Evolutionary conservation across 768 basidiomycete genomes (phyloP).

Genomic region (Amanita muscaria): DNA sequence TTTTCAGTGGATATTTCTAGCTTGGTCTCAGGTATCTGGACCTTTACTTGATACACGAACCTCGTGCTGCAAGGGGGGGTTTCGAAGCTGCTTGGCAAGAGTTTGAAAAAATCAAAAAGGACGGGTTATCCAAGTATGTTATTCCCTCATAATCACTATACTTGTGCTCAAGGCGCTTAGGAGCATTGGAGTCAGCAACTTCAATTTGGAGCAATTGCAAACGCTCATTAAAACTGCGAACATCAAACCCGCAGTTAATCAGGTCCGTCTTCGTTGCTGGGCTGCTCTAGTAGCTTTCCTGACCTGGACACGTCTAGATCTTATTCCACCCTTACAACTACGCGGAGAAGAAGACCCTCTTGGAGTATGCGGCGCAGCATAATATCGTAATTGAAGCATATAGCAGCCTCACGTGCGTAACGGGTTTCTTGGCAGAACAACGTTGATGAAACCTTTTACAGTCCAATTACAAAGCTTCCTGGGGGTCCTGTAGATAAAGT

Average conservation of each 20-base stretch:
- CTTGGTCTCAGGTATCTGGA: constrained; percentile 55
- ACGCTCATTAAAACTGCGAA: constrained; percentile 39
- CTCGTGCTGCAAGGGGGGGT: constrained; percentile 20
- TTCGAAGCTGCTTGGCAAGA: constrained; percentile 41
- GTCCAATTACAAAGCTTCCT: constrained; percentile 50
- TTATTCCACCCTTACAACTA: constrained; percentile 64
- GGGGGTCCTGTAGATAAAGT: constrained; percentile 59
- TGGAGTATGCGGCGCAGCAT: constrained; percentile 49
- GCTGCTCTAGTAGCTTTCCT: too few species aligned
- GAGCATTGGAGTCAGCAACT: constrained; percentile 73
- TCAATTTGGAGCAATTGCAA: constrained; percentile 42
- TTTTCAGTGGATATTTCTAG: constrained; percentile 29
- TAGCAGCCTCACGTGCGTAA: constrained; percentile 49
- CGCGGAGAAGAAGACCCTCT: constrained; percentile 38
- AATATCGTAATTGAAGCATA: constrained; percentile 68
- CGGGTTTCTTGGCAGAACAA: neutral
- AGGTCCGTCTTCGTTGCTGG: constrained; percentile 34
- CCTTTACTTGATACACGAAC: constrained; percentile 61
- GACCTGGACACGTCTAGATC: neutral
- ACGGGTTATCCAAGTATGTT: constrained; percentile 33
- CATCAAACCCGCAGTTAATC: constrained; percentile 62
- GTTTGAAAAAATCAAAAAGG: constrained; percentile 45
- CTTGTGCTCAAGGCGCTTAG: constrained; percentile 20
- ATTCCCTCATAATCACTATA: constrained; percentile 5
- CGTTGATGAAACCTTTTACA: constrained; percentile 15